phyloP scores from a whole-genome alignment of 75 land plant genomes.

The Selaginella moellendorffii region DNA sequence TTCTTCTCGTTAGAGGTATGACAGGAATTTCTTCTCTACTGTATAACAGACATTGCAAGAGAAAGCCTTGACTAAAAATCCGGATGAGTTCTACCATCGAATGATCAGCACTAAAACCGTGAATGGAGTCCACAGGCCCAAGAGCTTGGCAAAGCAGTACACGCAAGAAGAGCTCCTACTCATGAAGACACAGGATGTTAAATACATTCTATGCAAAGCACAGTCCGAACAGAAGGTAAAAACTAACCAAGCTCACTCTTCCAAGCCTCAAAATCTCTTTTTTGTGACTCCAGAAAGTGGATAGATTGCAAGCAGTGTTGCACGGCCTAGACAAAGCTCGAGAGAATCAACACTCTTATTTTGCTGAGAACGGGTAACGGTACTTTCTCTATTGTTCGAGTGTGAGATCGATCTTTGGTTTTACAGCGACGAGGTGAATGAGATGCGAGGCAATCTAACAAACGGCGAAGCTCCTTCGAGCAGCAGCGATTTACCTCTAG shows the following conservation, averaged over 20 bases:
- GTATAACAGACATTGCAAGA: constrained; percentile 49
- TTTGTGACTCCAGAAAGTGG: constrained; percentile 61
- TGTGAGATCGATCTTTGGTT: neutral
- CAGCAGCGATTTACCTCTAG: neutral
- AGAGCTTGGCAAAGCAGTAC: constrained; percentile 46
- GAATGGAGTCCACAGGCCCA: constrained; percentile 51
- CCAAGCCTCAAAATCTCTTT: too few relatives aligned
- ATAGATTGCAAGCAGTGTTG: constrained; percentile 23
- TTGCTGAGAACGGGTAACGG: constrained; percentile 48
- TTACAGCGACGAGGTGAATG: constrained; percentile 37
- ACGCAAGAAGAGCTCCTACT: constrained; percentile 54
- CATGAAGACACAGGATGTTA: constrained; percentile 81
- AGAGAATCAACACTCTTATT: constrained; percentile 45
- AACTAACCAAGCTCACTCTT: too few relatives aligned
- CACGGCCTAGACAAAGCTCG: constrained; percentile 35
- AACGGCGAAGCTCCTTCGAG: neutral
- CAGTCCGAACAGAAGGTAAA: constrained; percentile 68
- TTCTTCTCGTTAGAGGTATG: neutral
- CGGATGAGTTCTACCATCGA: constrained; percentile 84
- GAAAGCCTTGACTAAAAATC: constrained; percentile 76
- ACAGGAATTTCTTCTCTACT: neutral
- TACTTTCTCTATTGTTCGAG: neutral
- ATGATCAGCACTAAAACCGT: constrained; percentile 64
- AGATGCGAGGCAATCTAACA: constrained; percentile 12
- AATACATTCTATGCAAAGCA: constrained; percentile 51